A percentile compares a stretch with the other conserved stretches of the same genome.
These are phyloP conservation scores for Cyathus striatus DNA, from an alignment of 768 basidiomycete genomes.

Conservation along the genomic window DNA sequence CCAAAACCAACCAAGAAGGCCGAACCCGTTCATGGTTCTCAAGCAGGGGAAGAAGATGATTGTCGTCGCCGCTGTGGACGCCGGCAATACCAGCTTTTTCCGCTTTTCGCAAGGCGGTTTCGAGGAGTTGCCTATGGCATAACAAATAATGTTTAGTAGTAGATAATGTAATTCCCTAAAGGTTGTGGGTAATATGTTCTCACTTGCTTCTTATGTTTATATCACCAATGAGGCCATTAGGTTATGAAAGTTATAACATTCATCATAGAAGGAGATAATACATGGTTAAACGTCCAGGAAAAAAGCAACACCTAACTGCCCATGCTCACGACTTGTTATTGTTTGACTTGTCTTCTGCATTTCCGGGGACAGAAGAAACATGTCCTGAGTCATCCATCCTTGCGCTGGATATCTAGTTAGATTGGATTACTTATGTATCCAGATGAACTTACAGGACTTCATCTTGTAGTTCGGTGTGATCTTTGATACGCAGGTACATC, in stretches of 20 bases:
- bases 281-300: too few species aligned
- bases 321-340: too few species aligned
- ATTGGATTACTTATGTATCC: background rate
- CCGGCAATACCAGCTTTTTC: conserved; percentile 85
- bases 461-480: conserved; percentile 49
- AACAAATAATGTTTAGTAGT: too few species aligned
- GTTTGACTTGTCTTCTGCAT: too few species aligned
- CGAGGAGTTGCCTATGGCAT: conserved; percentile 74
- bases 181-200: too few species aligned
- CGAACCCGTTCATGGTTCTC: conserved; percentile 75
- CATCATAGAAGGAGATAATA: too few species aligned
- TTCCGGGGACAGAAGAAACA: conserved; percentile 4
- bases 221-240: too few species aligned
- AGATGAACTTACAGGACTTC: conserved; percentile 41
- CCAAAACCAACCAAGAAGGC: conserved; percentile 23
- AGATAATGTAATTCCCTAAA: too few species aligned
- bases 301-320: too few species aligned
- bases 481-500: conserved; percentile 65
- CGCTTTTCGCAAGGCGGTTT: conserved; percentile 84
- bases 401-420: conserved; percentile 16
- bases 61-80: conserved; percentile 84
- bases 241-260: too few species aligned
- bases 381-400: conserved; percentile 39
- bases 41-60: conserved; percentile 82
- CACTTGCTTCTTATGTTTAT: too few species aligned